Evolutionary conservation across 163 green algal species (phyloP), one percentile per base, ranked within the genome.

Genomic region (Prototheca stagnorum): DNA sequence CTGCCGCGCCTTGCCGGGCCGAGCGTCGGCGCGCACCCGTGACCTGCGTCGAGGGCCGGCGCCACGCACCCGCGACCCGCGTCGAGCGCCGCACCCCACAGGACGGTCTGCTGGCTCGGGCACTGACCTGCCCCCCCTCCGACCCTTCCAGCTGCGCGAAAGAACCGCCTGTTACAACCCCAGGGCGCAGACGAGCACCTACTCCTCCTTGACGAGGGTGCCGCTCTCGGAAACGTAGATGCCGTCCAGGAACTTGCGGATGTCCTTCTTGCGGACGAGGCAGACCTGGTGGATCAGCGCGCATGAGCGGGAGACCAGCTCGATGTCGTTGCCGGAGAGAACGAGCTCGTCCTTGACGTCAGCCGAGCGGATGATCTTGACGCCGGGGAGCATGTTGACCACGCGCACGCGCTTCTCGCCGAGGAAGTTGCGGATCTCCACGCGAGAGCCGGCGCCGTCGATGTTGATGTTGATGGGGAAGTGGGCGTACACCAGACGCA

Each of bases 401-500:
- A 78, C 72, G 27, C 91, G 77, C 42, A 97, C 85, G 40, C 86
- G 76, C 84, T 98, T 98, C 85, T 99, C 91, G 36, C 91, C 91
- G 51, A 99, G 66, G 77, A 98, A 99, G 70, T 99, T 99, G 44
- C 90, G 75, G 54, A 99, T 89, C 72, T 98, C 89, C 23, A 99
- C 73, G 29, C 56, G 57, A 25, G 67, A 62, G 54, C 78, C 83
- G 41, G 82, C 73, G 47, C 85, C 56, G 61, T 84, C 78, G 57
- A 98, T 95, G 79, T 88, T 94, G 65, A 86, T 76, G 72, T 97
- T 97, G 75, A 99, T 95, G 70, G 91, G 91, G 59, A 99, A 99
- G 58, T 99, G 91, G 21, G 88, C 87, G 55, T 98, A 99, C 67
- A 98, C 91, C 47, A 97, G 69, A 59, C 91, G 75, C 88, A 99